Evolutionary conservation across 2,329 filamentous ascomycete genomes (phyloP), one percentile per base, ranked within the genome.

Genomic region (Scleromitrula shiraiana): DNA sequence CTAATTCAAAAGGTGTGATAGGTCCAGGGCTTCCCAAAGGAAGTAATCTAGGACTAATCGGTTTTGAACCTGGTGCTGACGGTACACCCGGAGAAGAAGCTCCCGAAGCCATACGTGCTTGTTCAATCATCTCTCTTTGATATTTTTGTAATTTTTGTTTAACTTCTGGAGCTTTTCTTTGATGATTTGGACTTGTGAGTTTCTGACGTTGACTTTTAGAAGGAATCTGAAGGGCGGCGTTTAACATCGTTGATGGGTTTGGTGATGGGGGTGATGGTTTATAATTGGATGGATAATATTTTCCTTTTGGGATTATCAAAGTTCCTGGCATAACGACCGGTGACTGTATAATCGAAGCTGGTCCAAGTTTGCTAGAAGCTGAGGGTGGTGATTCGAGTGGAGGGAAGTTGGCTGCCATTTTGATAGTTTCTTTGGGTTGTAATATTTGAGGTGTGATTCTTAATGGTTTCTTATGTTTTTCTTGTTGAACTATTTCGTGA

Each of bases 221-320:
- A 7, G 58, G 59, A 30, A 62, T 52, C 7, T 49, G 38, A 1
- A 62, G 50, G 57, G 43, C 63, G 10, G 40, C 59, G n/a, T 65
- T 56, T 33, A 41, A n/a, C 2, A 33, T 9, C 7, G 27, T 17
- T 15, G 44, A 23, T 36, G 58, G 50, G 33, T 62, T 55, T 12
- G 51, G 44, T 7, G 47, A 35, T 10, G 50, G 33, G 4, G 52
- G 41, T 5, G 54, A 48, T 23, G 52, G 52, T 54, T 78, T 75
- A 56, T 79, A 82, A 62, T 81, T 81, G 22, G 76, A 73, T 0
- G 78, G 78, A 50, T 82, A 80, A 56, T 82, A 82, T 63, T 81
- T 82, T 20, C 78, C 78, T 64, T 79, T 68, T 0, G 77, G 75
- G 26, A 78, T 63, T 63, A 29, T 22, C 10, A 62, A 47, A 17